Percentiles rank a stretch among this genome's conserved stretches.
Conservation (phyloP, 257 asterid species). For the Nicotiana paniculata region DNA sequence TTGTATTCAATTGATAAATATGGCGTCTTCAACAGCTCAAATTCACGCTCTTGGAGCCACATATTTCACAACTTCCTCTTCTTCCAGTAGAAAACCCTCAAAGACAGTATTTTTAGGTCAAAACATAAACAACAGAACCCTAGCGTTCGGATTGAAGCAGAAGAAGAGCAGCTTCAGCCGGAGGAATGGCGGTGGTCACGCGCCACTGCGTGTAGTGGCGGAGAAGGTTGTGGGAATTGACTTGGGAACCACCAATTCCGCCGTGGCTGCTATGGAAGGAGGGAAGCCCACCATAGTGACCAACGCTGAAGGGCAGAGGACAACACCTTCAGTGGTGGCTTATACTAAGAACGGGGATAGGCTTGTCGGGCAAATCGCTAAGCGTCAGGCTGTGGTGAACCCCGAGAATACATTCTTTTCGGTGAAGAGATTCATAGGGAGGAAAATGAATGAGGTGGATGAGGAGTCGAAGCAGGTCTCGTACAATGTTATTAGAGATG, state of each 20-base stretch:
- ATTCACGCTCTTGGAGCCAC: constrained; percentile 54
- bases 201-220: constrained; percentile 58
- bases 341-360: constrained; percentile 75
- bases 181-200: constrained; percentile 18
- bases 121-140: constrained; percentile 23
- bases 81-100: constrained; percentile 23
- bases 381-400: constrained; percentile 87
- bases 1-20: not conserved
- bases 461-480: constrained; percentile 94
- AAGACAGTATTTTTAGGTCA: constrained; percentile 48
- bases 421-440: constrained; percentile 84
- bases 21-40: constrained; percentile 36
- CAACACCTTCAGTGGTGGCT: constrained; percentile 91
- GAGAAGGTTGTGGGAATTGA: constrained; percentile 93
- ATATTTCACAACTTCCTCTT: constrained; percentile 21
- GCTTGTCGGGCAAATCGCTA: constrained; percentile 88
- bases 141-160: constrained; percentile 34
- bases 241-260: constrained; percentile 82
- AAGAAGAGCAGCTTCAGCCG: constrained; percentile 23
- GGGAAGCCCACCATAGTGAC: constrained; percentile 91
- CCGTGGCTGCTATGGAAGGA: constrained; percentile 95
- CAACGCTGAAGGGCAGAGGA: constrained; percentile 82
- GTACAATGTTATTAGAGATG: constrained; percentile 69
- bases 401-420: constrained; percentile 85
- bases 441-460: constrained; percentile 87